Conservation (phyloP, 2,329 filamentous ascomycete genomes). For the Neonectria coccinea region DNA sequence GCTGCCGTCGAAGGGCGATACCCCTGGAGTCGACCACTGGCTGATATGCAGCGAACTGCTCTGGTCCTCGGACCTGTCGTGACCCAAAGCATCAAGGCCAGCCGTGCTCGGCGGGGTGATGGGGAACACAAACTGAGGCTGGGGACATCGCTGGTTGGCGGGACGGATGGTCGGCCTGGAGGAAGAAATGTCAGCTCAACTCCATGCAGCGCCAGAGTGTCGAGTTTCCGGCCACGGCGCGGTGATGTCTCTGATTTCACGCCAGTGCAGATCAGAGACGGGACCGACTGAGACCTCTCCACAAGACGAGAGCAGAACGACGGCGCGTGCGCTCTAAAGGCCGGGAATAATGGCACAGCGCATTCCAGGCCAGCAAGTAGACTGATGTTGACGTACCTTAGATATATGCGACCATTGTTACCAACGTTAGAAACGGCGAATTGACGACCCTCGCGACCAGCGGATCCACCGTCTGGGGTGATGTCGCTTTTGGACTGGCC, state of each 20-base stretch:
- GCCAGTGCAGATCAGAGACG: constrained; percentile 29
- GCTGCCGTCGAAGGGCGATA: constrained; percentile 52
- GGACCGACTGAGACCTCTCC: constrained; percentile 30
- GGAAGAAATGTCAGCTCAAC: constrained; percentile 35
- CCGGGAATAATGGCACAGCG: constrained; percentile 29
- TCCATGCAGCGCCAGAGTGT: constrained; percentile 27
- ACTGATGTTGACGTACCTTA: constrained; percentile 72
- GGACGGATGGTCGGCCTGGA: constrained; percentile 71
- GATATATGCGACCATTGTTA: constrained; percentile 84
- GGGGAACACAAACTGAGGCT: constrained; percentile 71
- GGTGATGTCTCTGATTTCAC: constrained; percentile 28
- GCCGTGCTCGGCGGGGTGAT: constrained; percentile 70
- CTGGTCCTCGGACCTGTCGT: constrained; percentile 45
- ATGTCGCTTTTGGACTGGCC: constrained; percentile 60
- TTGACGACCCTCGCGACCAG: constrained; percentile 74
- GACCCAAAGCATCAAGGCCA: constrained; percentile 61
- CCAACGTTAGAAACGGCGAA: constrained; percentile 86
- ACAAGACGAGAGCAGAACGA: constrained; percentile 30
- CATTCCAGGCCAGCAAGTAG: constrained; percentile 25
- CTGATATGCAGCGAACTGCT: constrained; percentile 46
- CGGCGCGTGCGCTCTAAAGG: constrained; percentile 30
- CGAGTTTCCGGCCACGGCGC: constrained; percentile 23
- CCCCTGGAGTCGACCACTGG: constrained; percentile 58
- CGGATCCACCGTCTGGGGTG: constrained; percentile 70
- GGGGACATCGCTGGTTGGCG: constrained; percentile 70